Percentiles rank a stretch among this genome's conserved stretches.
These are phyloP conservation scores for Chlorella sp. DNA, from an alignment of 139 green algal species.

Conservation along the genomic window DNA sequence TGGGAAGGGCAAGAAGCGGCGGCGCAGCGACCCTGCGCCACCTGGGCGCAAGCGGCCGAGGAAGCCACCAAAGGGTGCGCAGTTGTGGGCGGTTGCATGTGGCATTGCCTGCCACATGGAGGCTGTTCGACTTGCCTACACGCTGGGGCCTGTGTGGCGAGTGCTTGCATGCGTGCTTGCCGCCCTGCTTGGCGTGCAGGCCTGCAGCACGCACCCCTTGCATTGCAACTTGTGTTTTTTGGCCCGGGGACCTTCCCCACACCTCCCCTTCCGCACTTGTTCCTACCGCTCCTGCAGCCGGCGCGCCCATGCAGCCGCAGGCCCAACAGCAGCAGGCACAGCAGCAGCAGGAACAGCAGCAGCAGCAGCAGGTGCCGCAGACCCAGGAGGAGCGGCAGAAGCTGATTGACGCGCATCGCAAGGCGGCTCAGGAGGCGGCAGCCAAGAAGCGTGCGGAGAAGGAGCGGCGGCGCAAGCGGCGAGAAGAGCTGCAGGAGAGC, in stretches of 20 bases:
- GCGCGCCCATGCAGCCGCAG: neutral
- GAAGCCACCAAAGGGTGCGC: constrained; percentile 19
- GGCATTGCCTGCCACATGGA: no score
- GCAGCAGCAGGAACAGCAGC: neutral
- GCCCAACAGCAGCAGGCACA: neutral
- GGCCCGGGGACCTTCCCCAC: no score
- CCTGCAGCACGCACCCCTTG: no score
- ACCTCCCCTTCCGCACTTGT: no score
- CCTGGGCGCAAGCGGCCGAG: constrained; percentile 14
- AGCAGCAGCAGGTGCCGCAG: neutral
- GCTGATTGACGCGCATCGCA: neutral
- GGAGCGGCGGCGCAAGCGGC: constrained; percentile 25
- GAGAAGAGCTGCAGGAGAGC: constrained; percentile 24
- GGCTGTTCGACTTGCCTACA: no score
- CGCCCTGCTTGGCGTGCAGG: no score
- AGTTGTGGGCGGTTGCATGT: no score
- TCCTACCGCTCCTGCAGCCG: neutral
- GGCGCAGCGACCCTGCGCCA: neutral
- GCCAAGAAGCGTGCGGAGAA: constrained; percentile 7
- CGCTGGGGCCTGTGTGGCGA: no score
- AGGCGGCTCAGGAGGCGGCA: neutral
- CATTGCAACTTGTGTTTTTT: no score
- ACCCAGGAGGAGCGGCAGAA: constrained; percentile 5
- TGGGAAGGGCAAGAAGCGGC: constrained; percentile 4
- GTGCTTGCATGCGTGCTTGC: no score